Percentiles rank a stretch among this genome's conserved stretches.
These are phyloP conservation scores for Paramecium octaurelia DNA, from an alignment of 73 alveolate species.

Conservation along the genomic window DNA sequence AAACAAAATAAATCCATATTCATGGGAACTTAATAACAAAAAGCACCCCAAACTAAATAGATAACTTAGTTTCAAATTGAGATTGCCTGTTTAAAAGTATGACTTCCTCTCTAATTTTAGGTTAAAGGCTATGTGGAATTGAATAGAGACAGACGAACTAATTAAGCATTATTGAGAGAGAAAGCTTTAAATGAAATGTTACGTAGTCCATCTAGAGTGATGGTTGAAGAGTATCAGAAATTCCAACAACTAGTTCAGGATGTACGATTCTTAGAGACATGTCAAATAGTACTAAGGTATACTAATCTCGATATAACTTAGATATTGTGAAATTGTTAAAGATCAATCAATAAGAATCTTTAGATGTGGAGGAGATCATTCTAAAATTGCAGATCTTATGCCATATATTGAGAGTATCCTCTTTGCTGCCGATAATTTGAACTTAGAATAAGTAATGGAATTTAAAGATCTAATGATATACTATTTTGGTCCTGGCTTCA, in stretches of 20 bases:
- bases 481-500: constrained; percentile 32
- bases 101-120: background rate
- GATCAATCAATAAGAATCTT: constrained; percentile 41
- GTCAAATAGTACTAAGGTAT: constrained; percentile 22
- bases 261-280: constrained; percentile 20
- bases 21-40: constrained; percentile 40
- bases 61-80: background rate
- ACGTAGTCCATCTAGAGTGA: background rate
- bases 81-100: constrained; percentile 20
- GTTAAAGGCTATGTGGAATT: constrained; percentile 49
- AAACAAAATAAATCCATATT: constrained; percentile 3
- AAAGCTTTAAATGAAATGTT: background rate
- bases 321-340: constrained; percentile 46
- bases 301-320: background rate
- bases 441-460: constrained; percentile 8
- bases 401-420: constrained; percentile 34
- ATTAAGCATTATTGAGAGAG: constrained; percentile 20
- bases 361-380: constrained; percentile 11
- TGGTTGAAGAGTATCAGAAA: constrained; percentile 27
- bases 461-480: constrained; percentile 45
- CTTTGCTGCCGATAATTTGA: constrained; percentile 36
- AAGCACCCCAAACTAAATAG: background rate
- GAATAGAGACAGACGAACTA: constrained; percentile 24
- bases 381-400: constrained; percentile 20
- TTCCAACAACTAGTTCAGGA: background rate